Conservation (phyloP, 139 green algal genomes). For the Diplosphaera chodatii region DNA sequence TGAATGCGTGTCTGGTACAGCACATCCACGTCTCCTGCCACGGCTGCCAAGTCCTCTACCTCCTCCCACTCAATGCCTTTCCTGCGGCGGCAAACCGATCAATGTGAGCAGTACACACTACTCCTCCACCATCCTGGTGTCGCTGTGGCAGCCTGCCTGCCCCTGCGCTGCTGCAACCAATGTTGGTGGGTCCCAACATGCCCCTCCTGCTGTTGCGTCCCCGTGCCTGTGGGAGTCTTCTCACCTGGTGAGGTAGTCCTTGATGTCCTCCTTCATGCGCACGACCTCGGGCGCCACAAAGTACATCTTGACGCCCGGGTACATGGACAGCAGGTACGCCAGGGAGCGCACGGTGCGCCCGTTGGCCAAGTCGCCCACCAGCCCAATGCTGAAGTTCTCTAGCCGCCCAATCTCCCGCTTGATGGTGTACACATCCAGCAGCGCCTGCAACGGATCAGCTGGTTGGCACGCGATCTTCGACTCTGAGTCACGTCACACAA, state of each 20-base stretch:
- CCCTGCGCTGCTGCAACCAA: too few relatives aligned
- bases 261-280: constrained; percentile 94
- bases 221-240: too few relatives aligned
- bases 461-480: too few relatives aligned
- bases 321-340: constrained; percentile 88
- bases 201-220: too few relatives aligned
- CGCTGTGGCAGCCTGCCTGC: too few relatives aligned
- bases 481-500: too few relatives aligned
- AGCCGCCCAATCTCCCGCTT: constrained; percentile 85
- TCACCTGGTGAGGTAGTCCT: constrained; percentile 59
- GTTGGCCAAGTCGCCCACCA: constrained; percentile 96
- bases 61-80: constrained; percentile 81
- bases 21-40: constrained; percentile 83
- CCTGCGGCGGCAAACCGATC: neutral
- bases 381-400: constrained; percentile 80
- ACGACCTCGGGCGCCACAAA: constrained; percentile 93
- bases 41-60: constrained; percentile 55
- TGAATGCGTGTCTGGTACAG: constrained; percentile 99
- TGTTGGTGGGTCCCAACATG: too few relatives aligned
- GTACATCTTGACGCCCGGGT: constrained; percentile 80
- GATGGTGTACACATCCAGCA: constrained; percentile 99
- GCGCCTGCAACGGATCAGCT: too few relatives aligned
- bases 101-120: too few relatives aligned
- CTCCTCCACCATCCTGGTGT: neutral
- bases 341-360: constrained; percentile 81